These are phyloP conservation scores for Fusarium albosuccineum DNA, from an alignment of 2,329 filamentous ascomycete genomes.

Conservation along the genomic window DNA sequence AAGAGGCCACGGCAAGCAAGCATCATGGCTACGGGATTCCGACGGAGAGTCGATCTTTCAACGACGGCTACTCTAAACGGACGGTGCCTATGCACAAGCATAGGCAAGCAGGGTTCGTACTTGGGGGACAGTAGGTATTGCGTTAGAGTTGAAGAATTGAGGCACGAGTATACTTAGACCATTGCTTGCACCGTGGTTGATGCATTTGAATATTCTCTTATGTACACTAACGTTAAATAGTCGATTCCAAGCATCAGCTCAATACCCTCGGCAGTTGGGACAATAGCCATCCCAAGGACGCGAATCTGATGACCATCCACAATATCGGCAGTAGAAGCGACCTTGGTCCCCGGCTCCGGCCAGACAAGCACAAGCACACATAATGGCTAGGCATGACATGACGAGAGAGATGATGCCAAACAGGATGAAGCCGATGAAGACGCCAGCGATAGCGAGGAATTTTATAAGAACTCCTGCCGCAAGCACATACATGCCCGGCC, in stretches of 20 bases:
- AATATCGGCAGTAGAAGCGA: conserved; percentile 13
- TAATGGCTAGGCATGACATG: conserved; percentile 16
- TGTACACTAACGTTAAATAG: neutral
- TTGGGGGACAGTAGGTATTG: conserved; percentile 8
- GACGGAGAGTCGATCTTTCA: conserved; percentile 24
- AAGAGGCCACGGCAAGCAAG: conserved; percentile 3
- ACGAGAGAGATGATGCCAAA: conserved; percentile 27
- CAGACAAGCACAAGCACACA: conserved; percentile 33
- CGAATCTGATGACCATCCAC: conserved; percentile 10
- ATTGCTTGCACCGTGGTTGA: neutral
- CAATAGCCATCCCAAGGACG: conserved; percentile 7
- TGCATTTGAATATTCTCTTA: neutral
- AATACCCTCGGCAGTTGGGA: conserved; percentile 2
- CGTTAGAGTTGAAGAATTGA: conserved; percentile 26
- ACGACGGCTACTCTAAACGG: conserved; percentile 12
- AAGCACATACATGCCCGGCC: conserved; percentile 34
- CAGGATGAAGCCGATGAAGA: conserved; percentile 30
- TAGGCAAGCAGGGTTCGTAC: neutral
- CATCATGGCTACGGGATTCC: conserved; percentile 15
- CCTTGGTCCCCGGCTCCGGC: conserved; percentile 10
- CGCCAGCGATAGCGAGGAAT: conserved; percentile 29
- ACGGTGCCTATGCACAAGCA: conserved; percentile 9
- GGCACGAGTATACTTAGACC: conserved; percentile 4
- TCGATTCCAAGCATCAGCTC: neutral
- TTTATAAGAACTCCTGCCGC: conserved; percentile 30